These are phyloP conservation scores for Suillus variegatus DNA, from an alignment of 768 basidiomycete genomes.

Conservation along the genomic window DNA sequence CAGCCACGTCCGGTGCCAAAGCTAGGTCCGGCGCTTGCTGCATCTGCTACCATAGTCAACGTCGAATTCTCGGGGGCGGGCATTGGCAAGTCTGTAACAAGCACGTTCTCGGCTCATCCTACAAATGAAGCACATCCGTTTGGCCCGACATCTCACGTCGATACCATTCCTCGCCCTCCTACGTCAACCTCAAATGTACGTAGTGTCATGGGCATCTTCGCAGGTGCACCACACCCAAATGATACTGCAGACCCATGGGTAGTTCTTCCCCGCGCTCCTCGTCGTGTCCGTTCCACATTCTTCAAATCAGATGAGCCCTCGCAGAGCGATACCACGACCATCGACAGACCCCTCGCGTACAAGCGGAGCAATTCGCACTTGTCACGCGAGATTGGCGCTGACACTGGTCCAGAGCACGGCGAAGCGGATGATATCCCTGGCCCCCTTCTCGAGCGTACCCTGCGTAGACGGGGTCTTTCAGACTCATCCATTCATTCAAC, in stretches of 20 bases:
- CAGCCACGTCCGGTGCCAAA: slow-evolving; percentile 71
- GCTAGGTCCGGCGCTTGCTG: slow-evolving; percentile 78
- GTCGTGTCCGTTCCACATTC: slow-evolving; percentile 30
- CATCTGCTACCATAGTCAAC: slow-evolving; percentile 90
- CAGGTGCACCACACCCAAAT: slow-evolving; percentile 67
- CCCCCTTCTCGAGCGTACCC: slow-evolving; percentile 63
- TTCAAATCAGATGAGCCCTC: slow-evolving; percentile 17
- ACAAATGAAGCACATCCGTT: slow-evolving; percentile 14
- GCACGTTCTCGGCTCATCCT: slow-evolving; percentile 36
- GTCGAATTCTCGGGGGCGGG: slow-evolving; percentile 90
- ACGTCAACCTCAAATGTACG: slow-evolving; percentile 20
- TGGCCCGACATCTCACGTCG: slow-evolving; percentile 13
- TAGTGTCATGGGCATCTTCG: slow-evolving; percentile 86
- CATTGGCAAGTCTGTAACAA: slow-evolving; percentile 55
- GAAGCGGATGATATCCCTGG: slow-evolving; percentile 46
- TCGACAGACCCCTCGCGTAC: slow-evolving; percentile 20
- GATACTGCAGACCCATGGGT: slow-evolving; percentile 69
- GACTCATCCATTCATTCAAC: slow-evolving; percentile 93
- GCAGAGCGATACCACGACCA: slow-evolving; percentile 27
- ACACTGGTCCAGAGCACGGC: slow-evolving; percentile 34
- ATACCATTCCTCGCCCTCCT: slow-evolving; percentile 16
- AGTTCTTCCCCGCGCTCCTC: slow-evolving; percentile 50
- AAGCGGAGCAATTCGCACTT: slow-evolving; percentile 33
- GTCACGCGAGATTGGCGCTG: slow-evolving; percentile 67
- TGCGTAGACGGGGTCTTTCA: slow-evolving; percentile 79